Base-by-base conservation (phyloP, 495 filamentous ascomycete species). In the Trichoderma gamsii region DNA sequence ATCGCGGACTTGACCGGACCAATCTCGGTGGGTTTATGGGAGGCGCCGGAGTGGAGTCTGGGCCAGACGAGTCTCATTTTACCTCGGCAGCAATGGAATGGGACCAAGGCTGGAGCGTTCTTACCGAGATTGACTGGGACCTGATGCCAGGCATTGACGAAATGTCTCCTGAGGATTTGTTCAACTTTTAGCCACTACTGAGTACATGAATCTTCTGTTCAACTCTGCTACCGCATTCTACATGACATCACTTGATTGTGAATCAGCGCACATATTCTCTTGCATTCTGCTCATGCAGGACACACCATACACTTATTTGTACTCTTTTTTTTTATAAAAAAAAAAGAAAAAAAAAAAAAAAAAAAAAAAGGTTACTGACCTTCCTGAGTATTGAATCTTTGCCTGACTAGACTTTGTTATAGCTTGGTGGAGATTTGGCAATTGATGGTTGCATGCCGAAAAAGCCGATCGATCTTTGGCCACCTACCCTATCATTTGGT, bases 21-120 rank as follows among this genome's bases (percentile, higher is more conserved):
- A 29, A 32, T 32, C 4, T 32, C 2, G 27, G 56, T 3, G 56
- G 56, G 23, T 61, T 61, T 16, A 3, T 18, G n/a, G 56, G 25
- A 32, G 56, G 12, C 11, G 56, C 27, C 8, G 56, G 27, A 16
- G 56, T 32, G 25, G 56, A 4, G 2, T 32, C 25, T 25, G 29
- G 27, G 7, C 56, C 29, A 11, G 56, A 61, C 12, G 56, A 32
- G 9, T 61, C 25, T 2, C 29, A 61, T 61, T 11, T 32, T 4
- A 12, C 56, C 56, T 27, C 56, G 56, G 56, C 56, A 32, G 56
- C 56, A 32, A 61, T 61, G 56, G 56, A 61, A 32, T 61, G 56
- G 56, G 56, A 61, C 25, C 25, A 27, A 61, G 56, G 56, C 8
- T 61, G 56, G 56, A 29, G 13, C 56, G 56, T 61, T 6, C 56